Conservation (phyloP, 139 green algal genomes). For the Astrephomene gubernaculifera region DNA sequence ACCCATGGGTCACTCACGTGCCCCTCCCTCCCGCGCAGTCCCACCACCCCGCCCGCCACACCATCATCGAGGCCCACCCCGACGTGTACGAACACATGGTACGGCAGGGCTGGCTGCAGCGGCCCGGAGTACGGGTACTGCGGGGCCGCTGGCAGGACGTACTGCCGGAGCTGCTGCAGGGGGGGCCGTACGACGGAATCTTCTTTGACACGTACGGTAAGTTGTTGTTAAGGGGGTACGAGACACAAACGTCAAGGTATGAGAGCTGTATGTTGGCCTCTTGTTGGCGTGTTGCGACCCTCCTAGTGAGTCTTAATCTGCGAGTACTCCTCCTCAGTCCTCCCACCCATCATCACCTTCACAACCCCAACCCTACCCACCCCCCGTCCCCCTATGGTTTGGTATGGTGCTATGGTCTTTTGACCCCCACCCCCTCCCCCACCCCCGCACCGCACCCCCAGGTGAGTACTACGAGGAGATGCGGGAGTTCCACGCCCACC, state of each 20-base stretch:
- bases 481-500: slow-evolving; percentile 73
- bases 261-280: too few species aligned
- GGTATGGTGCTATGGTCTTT: too few species aligned
- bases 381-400: too few species aligned
- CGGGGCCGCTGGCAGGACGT: slow-evolving; percentile 93
- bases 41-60: slow-evolving; percentile 74
- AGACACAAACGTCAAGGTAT: too few species aligned
- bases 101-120: slow-evolving; percentile 78
- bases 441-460: neutral
- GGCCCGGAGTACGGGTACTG: slow-evolving; percentile 84
- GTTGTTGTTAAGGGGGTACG: too few species aligned
- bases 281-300: too few species aligned
- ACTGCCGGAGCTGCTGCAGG: slow-evolving; percentile 61
- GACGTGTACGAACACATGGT: slow-evolving; percentile 86
- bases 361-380: too few species aligned
- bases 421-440: too few species aligned
- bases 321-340: too few species aligned
- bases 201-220: slow-evolving; percentile 97
- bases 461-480: slow-evolving; percentile 88
- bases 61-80: slow-evolving; percentile 96
- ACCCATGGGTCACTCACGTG: neutral
- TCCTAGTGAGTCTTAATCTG: too few species aligned
- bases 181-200: slow-evolving; percentile 84
- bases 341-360: too few species aligned
- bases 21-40: slow-evolving; percentile 29